Conservation (phyloP, 768 basidiomycete species). For the Suillus placidus region DNA sequence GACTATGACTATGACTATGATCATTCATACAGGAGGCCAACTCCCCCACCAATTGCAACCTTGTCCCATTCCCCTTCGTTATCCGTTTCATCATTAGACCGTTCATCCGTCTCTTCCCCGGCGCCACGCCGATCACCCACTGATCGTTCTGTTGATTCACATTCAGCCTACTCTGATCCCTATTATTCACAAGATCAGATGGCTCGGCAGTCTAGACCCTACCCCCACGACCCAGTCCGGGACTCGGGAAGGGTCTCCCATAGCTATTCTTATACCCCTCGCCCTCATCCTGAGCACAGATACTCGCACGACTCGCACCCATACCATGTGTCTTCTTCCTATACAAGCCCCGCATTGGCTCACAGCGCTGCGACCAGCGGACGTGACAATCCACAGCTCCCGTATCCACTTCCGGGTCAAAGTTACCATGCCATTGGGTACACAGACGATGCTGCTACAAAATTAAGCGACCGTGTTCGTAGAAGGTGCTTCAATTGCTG, state of each 20-base stretch:
- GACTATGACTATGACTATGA: constrained; percentile 48
- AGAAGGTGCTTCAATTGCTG: constrained; percentile 84
- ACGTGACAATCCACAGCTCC: constrained; percentile 31
- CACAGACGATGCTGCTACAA: constrained; percentile 82
- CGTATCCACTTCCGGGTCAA: constrained; percentile 43
- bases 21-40: constrained; percentile 42
- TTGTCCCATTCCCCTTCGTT: constrained; percentile 62
- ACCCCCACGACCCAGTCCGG: constrained; percentile 36
- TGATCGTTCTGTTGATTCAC: constrained; percentile 34
- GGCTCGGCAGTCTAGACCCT: constrained; percentile 33
- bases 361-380: constrained; percentile 20
- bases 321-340: constrained; percentile 30
- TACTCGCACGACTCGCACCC: constrained; percentile 38
- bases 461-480: constrained; percentile 75
- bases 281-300: constrained; percentile 32
- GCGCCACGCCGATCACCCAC: constrained; percentile 48
- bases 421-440: constrained; percentile 44
- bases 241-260: constrained; percentile 37
- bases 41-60: constrained; percentile 52
- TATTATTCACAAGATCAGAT: constrained; percentile 43
- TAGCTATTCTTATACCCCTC: constrained; percentile 35
- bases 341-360: constrained; percentile 30
- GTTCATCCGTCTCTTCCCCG: constrained; percentile 62
- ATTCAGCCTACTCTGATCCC: constrained; percentile 38
- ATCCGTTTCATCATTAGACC: constrained; percentile 61